Percentiles rank a stretch among this genome's conserved stretches.
Evolutionary conservation across 1,284 basidiomycete species (phyloP).

Genomic region (Vanrija sp.): DNA sequence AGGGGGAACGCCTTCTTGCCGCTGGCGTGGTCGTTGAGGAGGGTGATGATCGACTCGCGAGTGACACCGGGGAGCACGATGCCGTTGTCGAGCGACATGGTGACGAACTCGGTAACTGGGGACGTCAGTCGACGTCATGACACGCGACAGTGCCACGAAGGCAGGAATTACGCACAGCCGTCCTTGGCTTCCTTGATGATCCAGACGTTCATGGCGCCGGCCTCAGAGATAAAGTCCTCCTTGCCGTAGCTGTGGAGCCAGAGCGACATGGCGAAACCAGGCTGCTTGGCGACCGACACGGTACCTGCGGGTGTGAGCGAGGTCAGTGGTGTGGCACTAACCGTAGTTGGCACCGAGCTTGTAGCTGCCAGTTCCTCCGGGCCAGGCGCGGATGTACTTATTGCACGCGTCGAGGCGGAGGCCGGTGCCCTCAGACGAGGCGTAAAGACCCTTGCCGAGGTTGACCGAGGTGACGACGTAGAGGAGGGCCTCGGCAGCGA

Average conservation of each 20-base stretch:
- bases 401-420: constrained; percentile 40
- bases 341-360: constrained; percentile 48
- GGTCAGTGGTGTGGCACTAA: constrained; percentile 8
- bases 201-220: constrained; percentile 45
- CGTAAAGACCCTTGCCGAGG: constrained; percentile 42
- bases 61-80: constrained; percentile 48
- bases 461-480: constrained; percentile 43
- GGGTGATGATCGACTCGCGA: constrained; percentile 39
- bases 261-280: constrained; percentile 43
- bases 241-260: constrained; percentile 39
- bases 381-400: constrained; percentile 45
- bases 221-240: constrained; percentile 44
- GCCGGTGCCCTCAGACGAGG: constrained; percentile 27
- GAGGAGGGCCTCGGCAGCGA: constrained; percentile 39
- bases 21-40: constrained; percentile 33
- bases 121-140: background rate
- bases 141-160: background rate
- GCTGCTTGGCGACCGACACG: constrained; percentile 42
- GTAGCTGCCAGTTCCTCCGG: constrained; percentile 43
- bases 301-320: constrained; percentile 25
- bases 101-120: constrained; percentile 41
- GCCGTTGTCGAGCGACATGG: constrained; percentile 44
- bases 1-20: constrained; percentile 35
- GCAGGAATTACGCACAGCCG: constrained; percentile 30
- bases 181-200: constrained; percentile 43